Base-by-base conservation (phyloP, 495 filamentous ascomycete species). In the Aspergillus haitiensis region DNA sequence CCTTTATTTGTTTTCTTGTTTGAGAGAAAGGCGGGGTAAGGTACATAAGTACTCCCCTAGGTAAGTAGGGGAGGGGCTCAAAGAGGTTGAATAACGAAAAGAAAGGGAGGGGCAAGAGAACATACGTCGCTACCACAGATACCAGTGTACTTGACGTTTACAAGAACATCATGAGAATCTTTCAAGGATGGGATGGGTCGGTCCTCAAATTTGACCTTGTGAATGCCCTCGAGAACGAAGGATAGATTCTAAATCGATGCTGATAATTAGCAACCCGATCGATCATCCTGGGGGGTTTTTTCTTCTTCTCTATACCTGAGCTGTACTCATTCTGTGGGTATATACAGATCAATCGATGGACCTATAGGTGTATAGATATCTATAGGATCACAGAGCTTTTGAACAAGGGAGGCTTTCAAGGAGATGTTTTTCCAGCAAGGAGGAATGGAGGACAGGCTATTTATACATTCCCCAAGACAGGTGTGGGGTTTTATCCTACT, bases 101-200 rank as follows among this genome's bases (percentile, higher is more conserved):
- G 21, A 27, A 27, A 27, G 21, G 21, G 21, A 42, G 6, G 37
- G 39, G 39, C 27, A 13, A 44, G 36, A 36, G 13, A 52, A 73
- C 78, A 58, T 72, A 90, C 91, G 74, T 96, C 92, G 57, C 85
- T 89, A 42, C 92, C 92, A 75, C 92, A 96, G 71, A 96, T 94
- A 61, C 92, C 92, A 9, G 92, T 96, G 77, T 88, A 91, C 70
- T 87, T 88, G 67, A 95, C 82, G 58, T 88, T 86, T 60, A 95
- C 84, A 64, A 95, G 77, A 46, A 95, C 91, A 73, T 94, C 88
- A 75, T 88, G 83, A 31, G 85, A 80, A 40, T 76, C 74, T 60
- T 84, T 72, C 59, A 94, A 73, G 42, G 81, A 75, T 7, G 92
- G 92, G 47, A 90, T 70, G 0, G 92, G 90, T 13, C 85, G 84